phyloP scores from a whole-genome alignment of 2,329 filamentous ascomycete species.

The Aspergillus felis region DNA sequence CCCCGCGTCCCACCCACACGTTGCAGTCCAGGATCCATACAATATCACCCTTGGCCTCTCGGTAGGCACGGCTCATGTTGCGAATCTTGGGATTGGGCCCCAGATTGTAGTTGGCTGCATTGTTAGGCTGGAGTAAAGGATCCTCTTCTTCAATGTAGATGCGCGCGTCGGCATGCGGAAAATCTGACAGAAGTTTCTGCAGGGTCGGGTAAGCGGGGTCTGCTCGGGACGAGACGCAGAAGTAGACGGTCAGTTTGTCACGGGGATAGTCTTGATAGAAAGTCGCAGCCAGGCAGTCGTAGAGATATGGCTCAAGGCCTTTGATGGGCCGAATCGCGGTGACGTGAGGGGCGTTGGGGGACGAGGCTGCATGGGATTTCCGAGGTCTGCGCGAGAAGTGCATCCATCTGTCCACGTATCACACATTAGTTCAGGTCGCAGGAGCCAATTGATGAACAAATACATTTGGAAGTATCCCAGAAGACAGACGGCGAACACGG shows the following conservation, averaged over 20 bases:
- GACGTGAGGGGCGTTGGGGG: slow-evolving; percentile 65
- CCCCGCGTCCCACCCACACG: slow-evolving; percentile 79
- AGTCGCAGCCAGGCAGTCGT: slow-evolving; percentile 85
- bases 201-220: slow-evolving; percentile 79
- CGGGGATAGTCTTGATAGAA: slow-evolving; percentile 78
- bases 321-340: slow-evolving; percentile 93
- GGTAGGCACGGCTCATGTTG: slow-evolving; percentile 90
- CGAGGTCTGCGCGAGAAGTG: slow-evolving; percentile 49
- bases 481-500: slow-evolving; percentile 53
- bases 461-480: slow-evolving; percentile 61
- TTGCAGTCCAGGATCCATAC: slow-evolving; percentile 97
- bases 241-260: slow-evolving; percentile 70
- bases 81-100: slow-evolving; percentile 98
- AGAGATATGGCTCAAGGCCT: slow-evolving; percentile 82
- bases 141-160: slow-evolving; percentile 82
- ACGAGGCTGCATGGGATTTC: slow-evolving; percentile 38
- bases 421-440: slow-evolving; percentile 1
- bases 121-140: slow-evolving; percentile 56
- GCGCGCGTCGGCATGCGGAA: slow-evolving; percentile 65
- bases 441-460: slow-evolving; percentile 13
- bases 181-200: slow-evolving; percentile 66
- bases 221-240: slow-evolving; percentile 71
- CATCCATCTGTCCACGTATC: slow-evolving; percentile 45
- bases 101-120: slow-evolving; percentile 54
- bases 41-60: slow-evolving; percentile 81